Base-by-base conservation (phyloP, 2,329 filamentous ascomycete genomes). In the Hypoxylon sp. region DNA sequence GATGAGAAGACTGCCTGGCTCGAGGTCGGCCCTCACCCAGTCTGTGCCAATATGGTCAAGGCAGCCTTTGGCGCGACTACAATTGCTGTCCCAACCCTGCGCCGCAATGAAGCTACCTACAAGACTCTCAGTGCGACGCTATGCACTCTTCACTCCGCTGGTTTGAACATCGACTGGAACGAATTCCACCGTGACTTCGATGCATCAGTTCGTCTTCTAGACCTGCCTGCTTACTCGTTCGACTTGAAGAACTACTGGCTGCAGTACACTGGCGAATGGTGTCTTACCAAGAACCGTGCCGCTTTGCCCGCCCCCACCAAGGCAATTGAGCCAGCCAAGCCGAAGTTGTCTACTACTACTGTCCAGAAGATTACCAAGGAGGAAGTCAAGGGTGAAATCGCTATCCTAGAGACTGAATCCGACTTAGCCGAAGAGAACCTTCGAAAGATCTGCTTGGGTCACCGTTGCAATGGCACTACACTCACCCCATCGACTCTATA, bases 191-290 rank as follows among this genome's bases (percentile, higher is more conserved):
- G 84, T 48, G 84, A 88, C 59, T 91, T 90, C 77, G 86, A 88
- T 72, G 77, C 81, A 40, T 83, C 84, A 1, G 85, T 90, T 46
- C 82, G 86, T 46, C 81, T 93, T 14, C 80, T 92, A n/a, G 82
- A 86, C n/a, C 81, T 94, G 3, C 91, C 91, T 1, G 84, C 86
- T 0, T 94, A 93, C 76, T 84, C 84, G 0, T 94, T 90, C 77
- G 89, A 93, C 77, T 82, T 87, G 70, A 92, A 93, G 83, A 89
- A 88, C 72, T 92, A 93, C 79, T 92, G 90, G 90, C 84, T 92
- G 14, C 88, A 89, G 76, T 92, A 92, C 78, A 83, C 77, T 1
- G 79, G 79, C 30, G 79, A 81, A 37, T 93, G 89, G 89, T 87
- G 85, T 33, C 80, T 92, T 51, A 89, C 85, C 69, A 92, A 92